Percentiles rank a stretch among this genome's conserved stretches.
Conservation (phyloP, 2,329 filamentous ascomycete species). For the Calonectria pauciramosa region DNA sequence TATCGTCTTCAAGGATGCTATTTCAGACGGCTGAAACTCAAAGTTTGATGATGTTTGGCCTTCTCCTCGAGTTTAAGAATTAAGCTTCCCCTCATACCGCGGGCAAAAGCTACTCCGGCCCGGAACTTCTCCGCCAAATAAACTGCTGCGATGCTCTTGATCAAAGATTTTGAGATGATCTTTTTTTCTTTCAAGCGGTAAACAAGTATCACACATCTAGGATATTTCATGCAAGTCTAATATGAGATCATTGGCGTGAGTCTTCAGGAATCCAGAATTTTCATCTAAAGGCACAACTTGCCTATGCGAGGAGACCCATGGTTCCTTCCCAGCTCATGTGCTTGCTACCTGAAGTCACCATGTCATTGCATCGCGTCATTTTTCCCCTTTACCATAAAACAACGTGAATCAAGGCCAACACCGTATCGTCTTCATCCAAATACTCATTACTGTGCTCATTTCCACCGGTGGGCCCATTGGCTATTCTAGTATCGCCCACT, state of each 20-base stretch:
- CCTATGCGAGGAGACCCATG: not conserved
- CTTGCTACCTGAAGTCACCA: not conserved
- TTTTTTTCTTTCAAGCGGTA: not conserved
- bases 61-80: not conserved
- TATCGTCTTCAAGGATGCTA: not conserved
- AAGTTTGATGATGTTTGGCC: not conserved
- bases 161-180: not conserved
- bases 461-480: not conserved
- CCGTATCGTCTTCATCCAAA: not conserved
- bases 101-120: slow-evolving; percentile 26
- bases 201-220: not conserved
- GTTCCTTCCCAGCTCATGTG: not conserved
- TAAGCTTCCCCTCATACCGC: slow-evolving; percentile 12
- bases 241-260: too few relatives aligned
- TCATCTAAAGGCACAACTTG: too few relatives aligned
- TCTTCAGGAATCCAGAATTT: too few relatives aligned
- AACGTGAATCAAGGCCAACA: not conserved
- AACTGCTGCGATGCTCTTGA: not conserved
- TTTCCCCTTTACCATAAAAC: not conserved
- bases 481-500: too few relatives aligned
- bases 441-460: not conserved
- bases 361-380: not conserved
- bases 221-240: not conserved
- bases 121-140: slow-evolving; percentile 13
- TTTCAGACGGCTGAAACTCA: not conserved